Evolutionary conservation across 1,139 yeast species (phyloP).

Genomic region (Debaryomycetaceae sp.): DNA sequence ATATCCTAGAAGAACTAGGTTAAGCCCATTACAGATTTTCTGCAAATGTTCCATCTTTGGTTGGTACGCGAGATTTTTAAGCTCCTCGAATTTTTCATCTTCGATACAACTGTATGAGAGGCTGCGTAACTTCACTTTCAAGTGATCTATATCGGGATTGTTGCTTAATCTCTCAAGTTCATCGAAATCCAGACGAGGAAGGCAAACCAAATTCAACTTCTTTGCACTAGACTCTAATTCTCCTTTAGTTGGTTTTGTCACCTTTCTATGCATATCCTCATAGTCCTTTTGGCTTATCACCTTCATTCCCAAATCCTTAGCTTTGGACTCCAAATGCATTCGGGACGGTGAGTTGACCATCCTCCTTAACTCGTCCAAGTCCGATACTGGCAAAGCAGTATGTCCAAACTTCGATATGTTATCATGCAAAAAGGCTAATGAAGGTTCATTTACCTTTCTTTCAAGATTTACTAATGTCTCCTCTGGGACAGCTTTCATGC

Average conservation of each 20-base stretch:
- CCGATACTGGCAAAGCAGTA: slow-evolving; percentile 9
- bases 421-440: not conserved
- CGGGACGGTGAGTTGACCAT: not conserved
- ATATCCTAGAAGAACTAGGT: not conserved
- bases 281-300: slow-evolving; percentile 21
- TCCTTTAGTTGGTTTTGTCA: not conserved
- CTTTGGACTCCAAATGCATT: slow-evolving; percentile 1
- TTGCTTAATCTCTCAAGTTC: slow-evolving; percentile 15
- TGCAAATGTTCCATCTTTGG: not conserved
- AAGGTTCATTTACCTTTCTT: not conserved
- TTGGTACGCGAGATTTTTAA: not conserved
- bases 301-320: slow-evolving; percentile 9
- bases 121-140: not conserved
- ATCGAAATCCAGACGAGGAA: slow-evolving; percentile 18
- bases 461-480: slow-evolving; percentile 11
- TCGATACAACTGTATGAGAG: not conserved
- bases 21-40: not conserved
- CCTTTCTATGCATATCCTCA: slow-evolving; percentile 2
- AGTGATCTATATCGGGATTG: slow-evolving; percentile 14
- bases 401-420: no score
- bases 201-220: slow-evolving; percentile 15
- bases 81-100: not conserved
- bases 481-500: slow-evolving; percentile 9
- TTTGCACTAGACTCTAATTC: slow-evolving; percentile 1
- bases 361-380: slow-evolving; percentile 8